Base-by-base conservation (phyloP, 805 yeast species). In the Schizosaccharomyces japonicus region DNA sequence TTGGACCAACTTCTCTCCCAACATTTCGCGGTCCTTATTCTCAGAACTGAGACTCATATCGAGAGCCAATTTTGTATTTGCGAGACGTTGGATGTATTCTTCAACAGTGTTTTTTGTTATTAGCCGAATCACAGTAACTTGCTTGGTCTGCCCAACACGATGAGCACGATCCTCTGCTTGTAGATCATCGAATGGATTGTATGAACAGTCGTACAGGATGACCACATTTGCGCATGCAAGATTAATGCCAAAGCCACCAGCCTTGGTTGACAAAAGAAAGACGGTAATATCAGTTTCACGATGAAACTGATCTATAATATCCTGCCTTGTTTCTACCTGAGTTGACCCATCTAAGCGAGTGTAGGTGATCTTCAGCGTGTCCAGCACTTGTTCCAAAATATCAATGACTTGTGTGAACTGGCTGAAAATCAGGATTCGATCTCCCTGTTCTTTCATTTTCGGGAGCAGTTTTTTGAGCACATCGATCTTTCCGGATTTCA, bases 101-200 rank as follows among this genome's bases (percentile, higher is more conserved):
- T 90, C 99, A 36, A 90, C 78, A 1, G 94, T 76, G 49, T 74
- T 69, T 52, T 69, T 70, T 6, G 80, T 71, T 47, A 90, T 75
- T 51, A 90, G 63, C 49, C 92, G 73, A 34, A 73, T 70, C 15
- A 92, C 94, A 48, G 67, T 65, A 19, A 90, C 99, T 45, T 80
- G 82, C 48, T 78, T 73, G 6, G 76, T 73, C 64, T 87, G 96
- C 1, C 98, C 98, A 25, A 90, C 95, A 61, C 99, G 73, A 61
- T 90, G 99, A 0, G 96, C 94, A 58, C 99, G 73, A 61, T 90
- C 99, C 59, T 92, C 96, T 1, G 99, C 99, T 64, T 90, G 99
- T 58, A 79, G 80, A 58, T 90, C 99, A 60, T 90, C 98, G 61
- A 90, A 98, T 0, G 99, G 99, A 58, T 90, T 90, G 66, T 90